Conservation (phyloP, 352 stramenopile genomes). For the Phytophthora foliorum region DNA sequence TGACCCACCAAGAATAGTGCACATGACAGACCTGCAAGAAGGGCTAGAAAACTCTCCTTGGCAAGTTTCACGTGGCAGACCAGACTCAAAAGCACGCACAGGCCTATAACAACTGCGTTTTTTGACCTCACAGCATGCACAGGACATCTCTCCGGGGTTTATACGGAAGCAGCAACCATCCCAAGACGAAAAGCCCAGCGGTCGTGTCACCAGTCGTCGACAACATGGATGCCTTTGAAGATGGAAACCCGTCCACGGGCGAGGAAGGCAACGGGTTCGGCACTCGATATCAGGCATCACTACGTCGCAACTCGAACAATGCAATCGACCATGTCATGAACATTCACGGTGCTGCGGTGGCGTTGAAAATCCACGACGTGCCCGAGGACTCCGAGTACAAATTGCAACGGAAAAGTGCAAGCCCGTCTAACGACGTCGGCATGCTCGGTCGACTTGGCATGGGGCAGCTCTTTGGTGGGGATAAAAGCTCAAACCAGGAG, state of each 20-base stretch:
- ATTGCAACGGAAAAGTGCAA: constrained; percentile 43
- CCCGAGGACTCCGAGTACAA: constrained; percentile 33
- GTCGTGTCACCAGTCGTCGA: constrained; percentile 63
- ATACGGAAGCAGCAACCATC: constrained; percentile 44
- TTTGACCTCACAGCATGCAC: constrained; percentile 43
- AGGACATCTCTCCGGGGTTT: constrained; percentile 48
- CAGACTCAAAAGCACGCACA: constrained; percentile 5
- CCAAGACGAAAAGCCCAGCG: constrained; percentile 58
- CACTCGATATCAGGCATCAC: constrained; percentile 9
- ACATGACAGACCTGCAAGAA: neutral
- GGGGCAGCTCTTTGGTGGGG: constrained; percentile 35
- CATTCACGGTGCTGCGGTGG: constrained; percentile 25
- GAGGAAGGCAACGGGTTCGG: constrained; percentile 42
- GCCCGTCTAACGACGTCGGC: neutral
- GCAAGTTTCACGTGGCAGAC: neutral
- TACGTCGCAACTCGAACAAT: constrained; percentile 26
- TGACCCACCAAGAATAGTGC: constrained; percentile 33
- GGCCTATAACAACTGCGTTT: constrained; percentile 4
- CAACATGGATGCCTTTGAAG: constrained; percentile 37
- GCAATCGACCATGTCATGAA: constrained; percentile 5
- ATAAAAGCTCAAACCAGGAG: constrained; percentile 52
- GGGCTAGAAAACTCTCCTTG: constrained; percentile 20
- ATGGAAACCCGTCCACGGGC: constrained; percentile 29
- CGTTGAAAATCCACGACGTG: constrained; percentile 41
- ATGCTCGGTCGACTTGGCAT: constrained; percentile 34